phyloP scores from a whole-genome alignment of 768 basidiomycete genomes.

The Suillus americanus region DNA sequence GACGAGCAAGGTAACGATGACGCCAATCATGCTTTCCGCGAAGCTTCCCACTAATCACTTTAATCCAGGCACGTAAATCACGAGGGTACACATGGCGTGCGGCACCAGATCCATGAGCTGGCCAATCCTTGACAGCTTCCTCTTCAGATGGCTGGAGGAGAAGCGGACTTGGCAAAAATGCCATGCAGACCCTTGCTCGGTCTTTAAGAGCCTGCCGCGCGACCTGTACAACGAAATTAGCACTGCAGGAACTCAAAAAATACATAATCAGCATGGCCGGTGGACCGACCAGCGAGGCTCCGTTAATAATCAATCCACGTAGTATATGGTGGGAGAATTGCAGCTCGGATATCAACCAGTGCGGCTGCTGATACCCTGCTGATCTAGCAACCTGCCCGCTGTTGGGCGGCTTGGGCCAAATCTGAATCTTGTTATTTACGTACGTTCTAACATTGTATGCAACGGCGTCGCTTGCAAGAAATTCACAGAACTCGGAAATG shows the following conservation, averaged over 20 bases:
- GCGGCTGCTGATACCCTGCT: not conserved
- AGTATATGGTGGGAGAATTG: slow-evolving; percentile 9
- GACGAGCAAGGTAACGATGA: not conserved
- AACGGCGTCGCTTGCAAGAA: not conserved
- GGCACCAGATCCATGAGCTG: not conserved
- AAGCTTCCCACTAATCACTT: not conserved
- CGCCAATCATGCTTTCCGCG: slow-evolving; percentile 1
- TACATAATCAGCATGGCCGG: not conserved
- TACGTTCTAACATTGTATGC: not conserved
- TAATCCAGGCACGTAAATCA: not conserved
- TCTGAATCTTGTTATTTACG: not conserved
- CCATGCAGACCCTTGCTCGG: not conserved
- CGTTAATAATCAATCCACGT: not conserved
- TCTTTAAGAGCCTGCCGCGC: not conserved
- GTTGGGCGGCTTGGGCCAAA: not conserved
- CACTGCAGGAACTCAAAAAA: not conserved
- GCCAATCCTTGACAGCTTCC: not conserved
- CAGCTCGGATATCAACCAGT: not conserved
- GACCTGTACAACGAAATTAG: not conserved
- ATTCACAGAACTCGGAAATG: not conserved
- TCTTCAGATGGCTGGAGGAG: not conserved
- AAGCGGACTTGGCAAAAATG: not conserved
- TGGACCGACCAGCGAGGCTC: slow-evolving; percentile 1
- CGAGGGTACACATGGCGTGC: too few species aligned
- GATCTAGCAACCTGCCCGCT: not conserved